Evolutionary conservation across 176 grass and related monocot genomes (phyloP), one percentile per base, ranked within the genome.

Genomic region (Secale cereale): DNA sequence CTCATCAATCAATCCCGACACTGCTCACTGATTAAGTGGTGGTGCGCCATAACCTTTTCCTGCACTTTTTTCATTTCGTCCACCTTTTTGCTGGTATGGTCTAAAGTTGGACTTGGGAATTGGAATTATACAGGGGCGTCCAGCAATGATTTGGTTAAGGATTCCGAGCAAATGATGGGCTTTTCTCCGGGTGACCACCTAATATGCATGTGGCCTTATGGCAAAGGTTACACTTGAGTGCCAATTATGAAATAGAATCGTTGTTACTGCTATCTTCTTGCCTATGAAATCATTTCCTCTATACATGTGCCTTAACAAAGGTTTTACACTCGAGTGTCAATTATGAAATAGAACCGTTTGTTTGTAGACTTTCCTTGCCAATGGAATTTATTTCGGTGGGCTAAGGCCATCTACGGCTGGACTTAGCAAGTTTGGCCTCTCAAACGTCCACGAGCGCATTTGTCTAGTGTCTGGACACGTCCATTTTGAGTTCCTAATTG

Each of bases 11-110:
- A 79, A 19, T 74, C 67, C 20, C 43, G 83, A 56, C 3, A 77
- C 79, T 63, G 75, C n/a, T 31, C 72, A 86, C 73, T 13, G 19
- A 5, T 35, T 65, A 27, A 64, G 26, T 54, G 2, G 25, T 73
- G 39, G 62, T 32, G 56, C 40, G 19, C 79, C 83, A 90, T 72
- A 33, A 43, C 84, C 10, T 30, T 86, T 86, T 79, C 62, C 46
- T 85, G 20, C 76, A n/a, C 62, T 19, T 30, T 62, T 8, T 10
- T 17, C 31, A 17, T 32, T 9, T 8, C 1, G 2, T 45, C 8
- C 56, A 29, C 12, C 67, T 39, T 70, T 19, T 74, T 22, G 6
- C 36, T 1, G 43, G 70, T n/a, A 86, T 74, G 74, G 59, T n/a
- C 40, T 33, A 64, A 65, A 78, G 78, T 6, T 32, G 54, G 64